These are phyloP conservation scores for Phytophthora cryptogea DNA, from an alignment of 352 stramenopile genomes.

Conservation along the genomic window DNA sequence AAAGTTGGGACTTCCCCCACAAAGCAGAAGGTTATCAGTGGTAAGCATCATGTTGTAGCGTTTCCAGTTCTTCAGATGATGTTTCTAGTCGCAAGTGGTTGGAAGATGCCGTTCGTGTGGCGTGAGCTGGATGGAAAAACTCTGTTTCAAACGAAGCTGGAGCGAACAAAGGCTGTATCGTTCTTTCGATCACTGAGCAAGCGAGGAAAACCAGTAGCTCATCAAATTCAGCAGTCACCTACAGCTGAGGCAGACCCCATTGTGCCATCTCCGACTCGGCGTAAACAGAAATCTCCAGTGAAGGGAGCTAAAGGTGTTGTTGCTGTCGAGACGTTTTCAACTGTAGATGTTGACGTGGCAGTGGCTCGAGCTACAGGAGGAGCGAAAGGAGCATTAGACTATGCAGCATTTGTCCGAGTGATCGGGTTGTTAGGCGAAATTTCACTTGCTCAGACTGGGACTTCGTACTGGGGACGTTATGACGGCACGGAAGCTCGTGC, in stretches of 20 bases:
- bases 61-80: conserved; percentile 55
- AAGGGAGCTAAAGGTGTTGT: conserved; percentile 15
- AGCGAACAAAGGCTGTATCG: conserved; percentile 55
- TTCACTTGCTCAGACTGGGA: conserved; percentile 21
- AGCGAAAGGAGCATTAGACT: conserved; percentile 53
- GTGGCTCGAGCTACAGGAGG: conserved; percentile 56
- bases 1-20: conserved; percentile 15
- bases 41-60: conserved; percentile 10
- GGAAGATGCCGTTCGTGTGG: conserved; percentile 44
- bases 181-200: conserved; percentile 55
- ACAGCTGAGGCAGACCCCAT: background rate
- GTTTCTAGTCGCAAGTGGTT: conserved; percentile 49
- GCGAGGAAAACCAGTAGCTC: conserved; percentile 17
- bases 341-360: conserved; percentile 61
- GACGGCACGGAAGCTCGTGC: conserved; percentile 45
- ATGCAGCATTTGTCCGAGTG: conserved; percentile 45
- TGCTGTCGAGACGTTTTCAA: conserved; percentile 37
- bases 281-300: conserved; percentile 20
- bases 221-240: conserved; percentile 7
- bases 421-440: conserved; percentile 41
- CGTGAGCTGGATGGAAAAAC: conserved; percentile 39
- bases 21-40: conserved; percentile 15
- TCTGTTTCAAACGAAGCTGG: conserved; percentile 46
- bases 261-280: conserved; percentile 9
- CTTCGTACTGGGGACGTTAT: conserved; percentile 53